Evolutionary conservation across 176 grass and related monocot species (phyloP).

Genomic region (Sorghum bicolor): Sorghum_bicolor_NCBIv3 NC_012879.2:57941501-57942000

Average conservation of each 20-base stretch:
- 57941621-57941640: constrained; percentile 90
- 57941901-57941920: constrained; percentile 91
- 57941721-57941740: constrained; percentile 44
- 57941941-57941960: constrained; percentile 67
- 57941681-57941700: constrained; percentile 70
- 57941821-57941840: constrained; percentile 25
- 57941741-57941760: constrained; percentile 20
- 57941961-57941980: constrained; percentile 61
- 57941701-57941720: constrained; percentile 76
- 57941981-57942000: not conserved
- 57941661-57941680: constrained; percentile 81
- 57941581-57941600: not conserved
- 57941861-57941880: constrained; percentile 68
- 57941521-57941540: constrained; percentile 9
- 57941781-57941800: not conserved
- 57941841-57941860: constrained; percentile 74
- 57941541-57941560: not conserved
- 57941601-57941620: constrained; percentile 92
- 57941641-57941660: constrained; percentile 76
- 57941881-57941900: constrained; percentile 53
- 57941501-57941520: constrained; percentile 22
- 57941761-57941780: not conserved
- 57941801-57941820: constrained; percentile 28
- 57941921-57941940: constrained; percentile 83
- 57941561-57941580: constrained; percentile 17